These are phyloP conservation scores for Epithemia pelagica DNA, from an alignment of 108 stramenopile species.

Conservation along the genomic window DNA sequence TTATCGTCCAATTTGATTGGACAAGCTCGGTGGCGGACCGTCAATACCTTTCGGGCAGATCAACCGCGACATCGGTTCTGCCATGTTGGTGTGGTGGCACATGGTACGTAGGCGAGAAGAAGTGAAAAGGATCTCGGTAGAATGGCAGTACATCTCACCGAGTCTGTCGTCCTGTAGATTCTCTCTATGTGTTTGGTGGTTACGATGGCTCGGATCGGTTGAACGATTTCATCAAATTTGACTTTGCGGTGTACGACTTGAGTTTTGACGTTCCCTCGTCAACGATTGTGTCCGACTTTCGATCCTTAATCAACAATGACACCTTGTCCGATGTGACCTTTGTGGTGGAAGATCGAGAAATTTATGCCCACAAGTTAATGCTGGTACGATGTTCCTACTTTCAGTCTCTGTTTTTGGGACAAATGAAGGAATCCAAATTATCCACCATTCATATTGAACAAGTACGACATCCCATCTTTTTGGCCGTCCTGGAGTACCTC, in stretches of 20 bases:
- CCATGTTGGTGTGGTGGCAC: conserved; percentile 72
- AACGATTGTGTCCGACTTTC: conserved; percentile 78
- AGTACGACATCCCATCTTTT: conserved; percentile 70
- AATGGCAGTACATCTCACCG: conserved; percentile 18
- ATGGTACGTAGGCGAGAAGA: conserved; percentile 14
- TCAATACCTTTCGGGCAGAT: conserved; percentile 16
- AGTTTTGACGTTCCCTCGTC: conserved; percentile 69
- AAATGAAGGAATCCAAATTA: conserved; percentile 84
- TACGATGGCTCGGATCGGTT: conserved; percentile 91
- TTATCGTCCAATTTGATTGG: conserved; percentile 34
- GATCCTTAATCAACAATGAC: conserved; percentile 75
- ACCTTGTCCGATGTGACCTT: conserved; percentile 88
- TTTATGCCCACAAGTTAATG: conserved; percentile 92
- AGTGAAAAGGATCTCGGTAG: conserved; percentile 31
- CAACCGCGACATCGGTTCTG: conserved; percentile 81
- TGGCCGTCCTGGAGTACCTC: conserved; percentile 86
- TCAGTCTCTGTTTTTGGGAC: conserved; percentile 79
- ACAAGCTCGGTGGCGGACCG: conserved; percentile 32
- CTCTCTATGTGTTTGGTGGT: conserved; percentile 90
- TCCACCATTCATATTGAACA: conserved; percentile 57
- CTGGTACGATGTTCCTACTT: conserved; percentile 92
- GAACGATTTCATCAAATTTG: conserved; percentile 88
- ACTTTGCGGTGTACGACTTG: conserved; percentile 51
- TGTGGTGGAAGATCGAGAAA: conserved; percentile 72
- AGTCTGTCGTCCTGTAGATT: conserved; percentile 23